Evolutionary conservation across 2,329 filamentous ascomycete genomes (phyloP).

Genomic region (Sodiomyces alkalinus): DNA sequence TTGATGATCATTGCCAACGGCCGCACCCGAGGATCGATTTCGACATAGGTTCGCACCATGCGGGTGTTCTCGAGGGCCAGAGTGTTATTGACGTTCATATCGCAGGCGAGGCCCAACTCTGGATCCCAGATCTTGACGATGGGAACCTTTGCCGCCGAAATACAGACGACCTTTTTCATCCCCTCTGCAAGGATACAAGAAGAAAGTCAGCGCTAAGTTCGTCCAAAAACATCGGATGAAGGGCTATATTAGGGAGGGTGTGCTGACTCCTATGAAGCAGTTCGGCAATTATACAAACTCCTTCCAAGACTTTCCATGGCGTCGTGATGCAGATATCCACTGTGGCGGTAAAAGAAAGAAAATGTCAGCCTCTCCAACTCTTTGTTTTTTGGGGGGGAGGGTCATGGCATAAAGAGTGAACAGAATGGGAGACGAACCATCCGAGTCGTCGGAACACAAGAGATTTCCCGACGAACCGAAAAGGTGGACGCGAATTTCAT

Average conservation of each 20-base stretch:
- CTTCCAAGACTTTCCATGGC: constrained; percentile 71
- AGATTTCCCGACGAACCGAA: constrained; percentile 98
- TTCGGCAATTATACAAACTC: constrained; percentile 80
- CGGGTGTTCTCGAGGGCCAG: constrained; percentile 88
- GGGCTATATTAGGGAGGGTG: too few species aligned
- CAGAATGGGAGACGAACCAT: constrained; percentile 50
- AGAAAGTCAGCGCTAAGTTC: constrained; percentile 16
- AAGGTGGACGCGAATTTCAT: constrained; percentile 77
- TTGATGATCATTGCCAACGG: constrained; percentile 95
- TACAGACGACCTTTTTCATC: constrained; percentile 93
- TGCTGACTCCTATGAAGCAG: constrained; percentile 67
- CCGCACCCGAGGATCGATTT: constrained; percentile 79
- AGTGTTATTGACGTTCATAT: constrained; percentile 99
- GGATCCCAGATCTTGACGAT: constrained; percentile 99
- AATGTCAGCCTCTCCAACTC: constrained; percentile 14
- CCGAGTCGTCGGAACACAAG: constrained; percentile 87
- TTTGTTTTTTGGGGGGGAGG: neutral
- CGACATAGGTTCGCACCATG: constrained; percentile 95
- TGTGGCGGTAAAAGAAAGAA: too few species aligned
- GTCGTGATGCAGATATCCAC: constrained; percentile 98
- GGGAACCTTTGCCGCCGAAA: constrained; percentile 87
- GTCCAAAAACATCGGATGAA: neutral
- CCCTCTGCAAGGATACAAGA: constrained; percentile 49
- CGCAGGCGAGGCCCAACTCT: constrained; percentile 73
- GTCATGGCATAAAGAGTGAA: neutral